Percentiles rank a stretch among this genome's conserved stretches.
Conservation (phyloP, 129 eudicot genomes). For the Artemisia tridentata region DNA sequence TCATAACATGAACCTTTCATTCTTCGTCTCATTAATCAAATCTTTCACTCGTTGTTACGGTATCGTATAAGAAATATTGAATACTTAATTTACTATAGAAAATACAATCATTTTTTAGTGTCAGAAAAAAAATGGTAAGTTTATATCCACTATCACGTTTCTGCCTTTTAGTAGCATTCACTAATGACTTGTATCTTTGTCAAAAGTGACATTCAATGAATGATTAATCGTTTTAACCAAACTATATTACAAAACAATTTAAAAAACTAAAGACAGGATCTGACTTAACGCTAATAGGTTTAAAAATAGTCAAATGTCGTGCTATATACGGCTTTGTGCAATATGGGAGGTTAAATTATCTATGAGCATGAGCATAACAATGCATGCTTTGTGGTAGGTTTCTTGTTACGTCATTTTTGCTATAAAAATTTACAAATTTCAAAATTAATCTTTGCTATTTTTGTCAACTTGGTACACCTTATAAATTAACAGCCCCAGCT, state of each 20-base stretch:
- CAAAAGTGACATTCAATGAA: background rate
- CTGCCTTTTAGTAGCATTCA: too few species aligned
- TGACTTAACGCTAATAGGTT: constrained; percentile 4
- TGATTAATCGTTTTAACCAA: background rate
- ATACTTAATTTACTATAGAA: too few species aligned
- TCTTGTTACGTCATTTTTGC: constrained; percentile 23
- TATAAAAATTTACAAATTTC: background rate
- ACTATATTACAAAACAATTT: too few species aligned
- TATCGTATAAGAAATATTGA: too few species aligned
- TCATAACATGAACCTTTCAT: too few species aligned
- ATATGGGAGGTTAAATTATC: background rate
- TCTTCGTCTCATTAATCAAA: too few species aligned
- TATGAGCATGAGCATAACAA: constrained; percentile 4
- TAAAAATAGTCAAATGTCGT: constrained; percentile 9
- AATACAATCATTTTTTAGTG: too few species aligned
- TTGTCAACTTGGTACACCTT: constrained; percentile 34
- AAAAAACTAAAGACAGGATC: background rate
- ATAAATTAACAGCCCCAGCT: constrained; percentile 9
- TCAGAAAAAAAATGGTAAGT: too few species aligned
- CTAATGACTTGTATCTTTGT: too few species aligned
- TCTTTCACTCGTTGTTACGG: too few species aligned
- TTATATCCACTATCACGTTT: too few species aligned
- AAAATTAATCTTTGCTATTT: background rate
- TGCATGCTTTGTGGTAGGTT: constrained; percentile 28
- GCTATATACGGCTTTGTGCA: constrained; percentile 14